A percentile compares a stretch with the other conserved stretches of the same genome.
Evolutionary conservation across 208 protist genomes (phyloP).

Genomic region (Trichomonas gallinae): DNA sequence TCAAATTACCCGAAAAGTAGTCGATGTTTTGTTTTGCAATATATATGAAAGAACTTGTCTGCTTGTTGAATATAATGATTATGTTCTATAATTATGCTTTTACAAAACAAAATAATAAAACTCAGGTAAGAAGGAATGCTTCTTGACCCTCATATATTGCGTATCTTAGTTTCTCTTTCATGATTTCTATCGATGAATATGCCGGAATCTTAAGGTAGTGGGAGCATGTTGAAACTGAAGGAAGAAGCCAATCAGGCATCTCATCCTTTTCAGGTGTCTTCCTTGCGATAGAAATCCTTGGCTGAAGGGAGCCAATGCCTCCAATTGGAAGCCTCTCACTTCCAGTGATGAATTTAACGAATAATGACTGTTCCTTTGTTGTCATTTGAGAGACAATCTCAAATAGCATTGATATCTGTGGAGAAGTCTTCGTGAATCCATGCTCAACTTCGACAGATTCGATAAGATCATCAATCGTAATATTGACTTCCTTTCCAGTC

Average conservation of each 20-base stretch:
- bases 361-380: neutral
- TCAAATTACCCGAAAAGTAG: too few relatives aligned
- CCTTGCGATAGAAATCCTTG: slow-evolving; percentile 43
- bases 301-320: slow-evolving; percentile 36
- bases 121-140: neutral
- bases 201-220: neutral
- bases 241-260: slow-evolving; percentile 35
- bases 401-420: neutral
- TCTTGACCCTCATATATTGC: neutral
- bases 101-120: neutral
- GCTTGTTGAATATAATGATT: too few relatives aligned
- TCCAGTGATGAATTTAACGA: slow-evolving; percentile 47
- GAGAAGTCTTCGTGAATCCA: neutral
- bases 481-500: neutral
- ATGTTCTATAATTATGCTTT: too few relatives aligned
- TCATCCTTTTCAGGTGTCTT: slow-evolving; percentile 30
- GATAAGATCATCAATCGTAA: neutral
- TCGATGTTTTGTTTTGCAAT: too few relatives aligned
- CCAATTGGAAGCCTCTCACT: slow-evolving; percentile 47
- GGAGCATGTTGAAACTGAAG: neutral
- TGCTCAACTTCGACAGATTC: neutral
- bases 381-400: neutral
- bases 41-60: too few relatives aligned
- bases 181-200: neutral
- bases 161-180: neutral